Evolutionary conservation across 176 grass and related monocot genomes (phyloP), one percentile per base, ranked within the genome.

Genomic region (Hordeum marinum): DNA sequence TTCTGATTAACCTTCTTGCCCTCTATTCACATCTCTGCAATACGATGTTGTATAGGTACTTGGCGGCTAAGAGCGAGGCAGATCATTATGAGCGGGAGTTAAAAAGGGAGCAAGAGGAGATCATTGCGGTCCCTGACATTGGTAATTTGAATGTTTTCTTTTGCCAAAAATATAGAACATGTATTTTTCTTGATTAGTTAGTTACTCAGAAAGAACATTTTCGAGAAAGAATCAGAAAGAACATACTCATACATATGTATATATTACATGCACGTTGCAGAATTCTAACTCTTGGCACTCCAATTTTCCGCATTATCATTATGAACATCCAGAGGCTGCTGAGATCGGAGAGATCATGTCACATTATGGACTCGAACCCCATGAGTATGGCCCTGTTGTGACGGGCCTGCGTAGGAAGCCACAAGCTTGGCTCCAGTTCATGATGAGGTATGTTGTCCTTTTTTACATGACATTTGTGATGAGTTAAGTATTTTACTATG

Each of bases 361-460:
- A 1, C 59, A 91, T 61, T 97, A 94, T 14, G 94, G 94, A 35
- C 88, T 97, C 2, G 67, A 91, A 27, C 92, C 92, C 0, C 83
- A 91, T 24, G 90, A 94, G 59, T 97, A 97, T 74, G 79, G 81
- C 57, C 90, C 94, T 40, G 81, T 94, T 4, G 84, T 92, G 12
- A 82, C 85, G 18, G 83, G 92, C 21, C 84, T 97, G 32, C 50
- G 90, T 25, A 89, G 86, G 77, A 97, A 94, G 21, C 92, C 92
- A 9, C 81, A 97, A 63, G 94, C 92, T 57, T 97, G 94, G 94
- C 85, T 97, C 8, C 86, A 97, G 55, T 97, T 97, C 86, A 97
- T 97, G 94, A 97, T 97, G 94, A 97, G 87, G 94, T 97, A 54
- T 0, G 91, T 42, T 5, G 6, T 54, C 17, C 7, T 54, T 54